Evolutionary conservation across 2,329 filamentous ascomycete genomes (phyloP).

Genomic region (Penicillium sclerotigenum): DNA sequence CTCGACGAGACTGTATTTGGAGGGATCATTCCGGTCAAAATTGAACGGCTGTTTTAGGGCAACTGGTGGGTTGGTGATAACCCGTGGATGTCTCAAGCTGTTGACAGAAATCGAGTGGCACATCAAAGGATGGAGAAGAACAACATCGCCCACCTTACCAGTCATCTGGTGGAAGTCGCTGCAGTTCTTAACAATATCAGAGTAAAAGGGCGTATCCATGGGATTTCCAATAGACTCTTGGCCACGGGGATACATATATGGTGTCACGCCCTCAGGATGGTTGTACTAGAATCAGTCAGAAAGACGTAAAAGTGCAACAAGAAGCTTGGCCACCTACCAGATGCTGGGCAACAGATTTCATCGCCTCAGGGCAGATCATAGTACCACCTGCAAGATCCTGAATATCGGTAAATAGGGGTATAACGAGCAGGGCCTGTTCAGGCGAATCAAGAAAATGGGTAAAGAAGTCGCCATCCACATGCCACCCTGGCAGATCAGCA

Average conservation of each 20-base stretch:
- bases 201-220: slow-evolving; percentile 35
- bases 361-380: slow-evolving; percentile 60
- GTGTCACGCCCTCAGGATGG: slow-evolving; percentile 63
- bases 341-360: slow-evolving; percentile 56
- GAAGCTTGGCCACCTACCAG: slow-evolving; percentile 34
- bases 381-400: slow-evolving; percentile 61
- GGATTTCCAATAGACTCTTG: slow-evolving; percentile 30
- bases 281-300: slow-evolving; percentile 40
- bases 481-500: slow-evolving; percentile 58
- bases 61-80: slow-evolving; percentile 57
- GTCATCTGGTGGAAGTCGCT: slow-evolving; percentile 52
- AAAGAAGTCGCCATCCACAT: slow-evolving; percentile 71
- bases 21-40: slow-evolving; percentile 47
- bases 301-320: background rate
- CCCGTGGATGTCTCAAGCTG: slow-evolving; percentile 45
- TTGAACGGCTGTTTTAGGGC: slow-evolving; percentile 51
- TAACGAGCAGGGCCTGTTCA: slow-evolving; percentile 67
- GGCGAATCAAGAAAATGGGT: slow-evolving; percentile 68
- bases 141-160: slow-evolving; percentile 53
- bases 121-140: slow-evolving; percentile 56
- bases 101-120: slow-evolving; percentile 54
- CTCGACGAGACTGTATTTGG: slow-evolving; percentile 52
- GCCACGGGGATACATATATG: slow-evolving; percentile 60
- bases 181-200: slow-evolving; percentile 38
- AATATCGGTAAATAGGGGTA: slow-evolving; percentile 66